phyloP scores from a whole-genome alignment of 805 yeast genomes.

The Sugiyamaella americana region DNA sequence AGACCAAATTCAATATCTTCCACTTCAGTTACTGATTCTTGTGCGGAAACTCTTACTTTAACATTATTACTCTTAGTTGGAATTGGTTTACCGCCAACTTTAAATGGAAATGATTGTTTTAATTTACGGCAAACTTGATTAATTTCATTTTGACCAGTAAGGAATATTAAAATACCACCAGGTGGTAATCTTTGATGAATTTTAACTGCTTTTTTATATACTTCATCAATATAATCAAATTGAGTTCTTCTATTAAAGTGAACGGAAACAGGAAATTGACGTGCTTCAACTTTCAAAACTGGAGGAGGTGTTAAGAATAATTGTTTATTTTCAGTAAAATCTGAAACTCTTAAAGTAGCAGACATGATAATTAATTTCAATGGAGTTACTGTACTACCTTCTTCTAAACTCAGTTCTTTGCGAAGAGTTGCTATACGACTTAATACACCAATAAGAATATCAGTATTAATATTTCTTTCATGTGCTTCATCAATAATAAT shows the following conservation, averaged over 20 bases:
- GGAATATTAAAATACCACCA: constrained; percentile 85
- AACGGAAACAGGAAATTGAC: constrained; percentile 88
- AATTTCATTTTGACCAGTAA: constrained; percentile 95
- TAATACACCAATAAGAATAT: constrained; percentile 88
- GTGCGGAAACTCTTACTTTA: constrained; percentile 47
- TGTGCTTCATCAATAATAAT: constrained; percentile 96
- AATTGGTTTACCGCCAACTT: constrained; percentile 15
- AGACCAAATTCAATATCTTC: constrained; percentile 69
- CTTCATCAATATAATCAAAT: constrained; percentile 77
- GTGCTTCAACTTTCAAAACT: constrained; percentile 77
- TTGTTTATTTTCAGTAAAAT: constrained; percentile 74
- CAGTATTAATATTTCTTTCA: constrained; percentile 93
- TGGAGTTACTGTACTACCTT: constrained; percentile 46
- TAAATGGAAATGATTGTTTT: constrained; percentile 60
- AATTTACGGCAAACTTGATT: constrained; percentile 64
- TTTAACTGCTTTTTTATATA: constrained; percentile 75
- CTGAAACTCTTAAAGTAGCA: constrained; percentile 90
- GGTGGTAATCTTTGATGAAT: constrained; percentile 84
- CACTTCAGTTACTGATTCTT: constrained; percentile 67
- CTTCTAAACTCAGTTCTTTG: constrained; percentile 32
- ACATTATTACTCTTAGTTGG: constrained; percentile 30
- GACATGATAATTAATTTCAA: constrained; percentile 90
- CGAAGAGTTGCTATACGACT: constrained; percentile 80
- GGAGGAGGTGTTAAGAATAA: constrained; percentile 77
- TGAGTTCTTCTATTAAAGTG: constrained; percentile 83